Conservation (phyloP, 495 filamentous ascomycete genomes). For the Articulospora tetracladia region DNA sequence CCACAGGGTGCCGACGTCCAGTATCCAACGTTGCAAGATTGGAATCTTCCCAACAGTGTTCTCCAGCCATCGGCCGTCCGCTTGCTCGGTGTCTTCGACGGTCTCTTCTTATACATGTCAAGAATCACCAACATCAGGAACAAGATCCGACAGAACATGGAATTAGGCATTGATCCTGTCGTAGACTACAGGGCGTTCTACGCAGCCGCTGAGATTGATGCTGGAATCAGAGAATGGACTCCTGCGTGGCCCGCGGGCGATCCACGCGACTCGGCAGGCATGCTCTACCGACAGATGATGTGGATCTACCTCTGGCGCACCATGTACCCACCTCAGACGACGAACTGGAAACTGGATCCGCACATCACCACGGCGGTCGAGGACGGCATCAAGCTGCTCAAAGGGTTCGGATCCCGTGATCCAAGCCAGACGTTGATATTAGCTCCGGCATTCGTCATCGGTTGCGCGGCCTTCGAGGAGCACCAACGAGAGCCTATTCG, state of each 20-base stretch:
- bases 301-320: constrained; percentile 90
- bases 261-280: constrained; percentile 68
- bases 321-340: constrained; percentile 58
- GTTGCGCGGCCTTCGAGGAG: constrained; percentile 73
- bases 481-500: constrained; percentile 67
- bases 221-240: constrained; percentile 70
- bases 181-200: constrained; percentile 73
- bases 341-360: constrained; percentile 39
- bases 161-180: constrained; percentile 58
- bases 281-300: constrained; percentile 84
- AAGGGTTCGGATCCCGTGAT: constrained; percentile 53
- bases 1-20: constrained; percentile 8
- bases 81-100: constrained; percentile 83
- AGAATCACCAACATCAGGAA: constrained; percentile 78
- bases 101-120: constrained; percentile 75
- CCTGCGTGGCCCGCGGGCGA: constrained; percentile 67
- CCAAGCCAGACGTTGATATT: constrained; percentile 74
- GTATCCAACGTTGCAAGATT: constrained; percentile 33
- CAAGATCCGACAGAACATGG: constrained; percentile 64
- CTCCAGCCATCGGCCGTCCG: constrained; percentile 70
- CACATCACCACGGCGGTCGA: constrained; percentile 72
- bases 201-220: constrained; percentile 74
- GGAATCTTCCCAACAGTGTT: constrained; percentile 64
- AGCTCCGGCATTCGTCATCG: constrained; percentile 84
- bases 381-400: constrained; percentile 63